phyloP scores from a whole-genome alignment of 2,329 filamentous ascomycete genomes.

The Fusarium fracticaudum region DNA sequence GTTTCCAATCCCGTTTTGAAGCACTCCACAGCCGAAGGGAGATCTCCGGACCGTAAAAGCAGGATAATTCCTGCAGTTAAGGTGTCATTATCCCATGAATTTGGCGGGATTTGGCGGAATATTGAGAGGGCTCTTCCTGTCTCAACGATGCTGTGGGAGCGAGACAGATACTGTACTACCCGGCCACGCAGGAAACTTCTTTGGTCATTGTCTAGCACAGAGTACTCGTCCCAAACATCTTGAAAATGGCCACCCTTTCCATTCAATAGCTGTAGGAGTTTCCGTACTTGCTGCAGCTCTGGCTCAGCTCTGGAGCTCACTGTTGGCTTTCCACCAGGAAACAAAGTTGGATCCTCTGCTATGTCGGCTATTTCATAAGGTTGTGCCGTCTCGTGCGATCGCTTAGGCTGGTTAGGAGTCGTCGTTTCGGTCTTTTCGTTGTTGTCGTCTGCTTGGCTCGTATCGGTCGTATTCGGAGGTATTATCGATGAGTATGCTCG shows the following conservation, averaged over 20 bases:
- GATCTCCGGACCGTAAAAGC: constrained; percentile 53
- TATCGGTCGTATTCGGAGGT: constrained; percentile 1
- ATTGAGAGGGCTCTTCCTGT: constrained; percentile 57
- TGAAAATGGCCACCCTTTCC: constrained; percentile 47
- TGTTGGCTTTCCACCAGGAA: not conserved
- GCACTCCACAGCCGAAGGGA: constrained; percentile 50
- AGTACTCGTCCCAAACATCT: constrained; percentile 57
- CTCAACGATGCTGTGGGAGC: constrained; percentile 55
- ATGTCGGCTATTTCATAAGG: not conserved
- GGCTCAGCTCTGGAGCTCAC: not conserved
- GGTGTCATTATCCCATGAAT: constrained; percentile 53
- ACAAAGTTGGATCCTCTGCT: not conserved
- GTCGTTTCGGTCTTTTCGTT: not conserved
- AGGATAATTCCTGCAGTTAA: constrained; percentile 55
- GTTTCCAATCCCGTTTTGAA: constrained; percentile 52
- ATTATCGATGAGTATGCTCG: constrained; percentile 43
- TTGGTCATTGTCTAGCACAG: constrained; percentile 47
- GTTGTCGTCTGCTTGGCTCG: not conserved
- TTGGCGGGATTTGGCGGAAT: constrained; percentile 50
- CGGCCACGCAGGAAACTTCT: constrained; percentile 42
- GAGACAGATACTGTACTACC: constrained; percentile 55
- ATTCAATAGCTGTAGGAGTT: constrained; percentile 38
- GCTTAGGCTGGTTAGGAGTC: not conserved
- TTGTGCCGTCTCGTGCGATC: not conserved
- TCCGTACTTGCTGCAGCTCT: not conserved